phyloP scores from a whole-genome alignment of 345 rosid species.

The Triadica sebifera region DNA sequence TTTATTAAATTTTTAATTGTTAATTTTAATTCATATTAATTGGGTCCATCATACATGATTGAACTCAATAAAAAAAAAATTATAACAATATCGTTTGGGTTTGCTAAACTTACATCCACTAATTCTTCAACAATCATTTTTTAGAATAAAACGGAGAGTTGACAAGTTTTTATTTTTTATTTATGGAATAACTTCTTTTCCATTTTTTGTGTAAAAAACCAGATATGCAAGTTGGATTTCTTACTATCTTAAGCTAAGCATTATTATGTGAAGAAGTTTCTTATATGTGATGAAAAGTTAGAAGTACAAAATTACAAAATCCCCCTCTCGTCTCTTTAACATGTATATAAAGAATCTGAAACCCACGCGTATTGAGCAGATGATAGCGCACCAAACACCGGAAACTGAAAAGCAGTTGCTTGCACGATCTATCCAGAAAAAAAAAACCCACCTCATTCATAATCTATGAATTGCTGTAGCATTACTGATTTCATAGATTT shows the following conservation, averaged over 20 bases:
- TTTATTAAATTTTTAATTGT: too few relatives aligned
- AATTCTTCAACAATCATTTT: too few relatives aligned
- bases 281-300: too few relatives aligned
- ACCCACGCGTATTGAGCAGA: constrained; percentile 3
- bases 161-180: too few relatives aligned
- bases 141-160: too few relatives aligned
- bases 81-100: too few relatives aligned
- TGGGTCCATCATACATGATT: too few relatives aligned
- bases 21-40: too few relatives aligned
- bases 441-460: not conserved
- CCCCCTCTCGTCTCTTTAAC: not conserved
- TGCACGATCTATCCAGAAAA: constrained; percentile 16
- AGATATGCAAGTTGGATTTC: not conserved
- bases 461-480: not conserved
- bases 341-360: not conserved
- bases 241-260: not conserved
- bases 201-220: too few relatives aligned
- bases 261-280: not conserved
- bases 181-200: too few relatives aligned
- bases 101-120: too few relatives aligned
- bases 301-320: not conserved
- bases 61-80: too few relatives aligned
- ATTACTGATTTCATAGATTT: not conserved
- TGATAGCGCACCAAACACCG: not conserved
- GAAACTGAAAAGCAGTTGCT: constrained; percentile 7